Base-by-base conservation (phyloP, 1,139 yeast species). In the Hyphopichia burtonii region DNA sequence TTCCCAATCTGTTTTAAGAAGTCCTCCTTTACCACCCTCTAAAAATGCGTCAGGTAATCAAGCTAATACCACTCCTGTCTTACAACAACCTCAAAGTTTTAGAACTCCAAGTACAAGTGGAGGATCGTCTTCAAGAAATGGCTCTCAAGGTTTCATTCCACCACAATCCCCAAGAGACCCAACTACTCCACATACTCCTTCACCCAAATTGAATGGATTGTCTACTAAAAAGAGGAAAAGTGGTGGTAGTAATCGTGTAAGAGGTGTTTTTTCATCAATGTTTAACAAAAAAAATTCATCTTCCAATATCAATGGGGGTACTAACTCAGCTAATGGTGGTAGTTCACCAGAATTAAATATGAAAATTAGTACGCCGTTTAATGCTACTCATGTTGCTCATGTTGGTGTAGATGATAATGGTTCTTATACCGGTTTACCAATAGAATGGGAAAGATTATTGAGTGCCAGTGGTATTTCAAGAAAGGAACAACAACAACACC, bases 361-460 rank as follows among this genome's bases (percentile, higher is more conserved):
- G 63, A 83, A 82, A 52, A 90, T 93, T 40, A 86, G 96, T 31
- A 84, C 90, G 1, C 98, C 98, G 0, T 89, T 85, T 61, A 90
- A 88, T 57, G 87, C 95, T 25, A 85, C 88, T 55, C 96, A 90
- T 58, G 86, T 89, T 34, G 89, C 95, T 3, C 98, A 93, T 62
- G 98, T 93, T 11, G 97, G 96, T 18, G 84, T 86, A 45, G 93
- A 91, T 61, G 84, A 82, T 52, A 84, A 93, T 28, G 96, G 96
- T 9, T 83, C 87, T 44, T 91, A 86, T 56, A 86, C 93, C 2
- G 98, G 96, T 2, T 72, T 91, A 42, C 99, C 98, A 1, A 81
- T 80, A 38, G 96, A 88, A 60, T 93, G 99, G 99, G 93, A 88
- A 53, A 76, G 80, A 46, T 70, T 90, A 38, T 72, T 93, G 47